Base-by-base conservation (phyloP, 2,329 filamentous ascomycete species). In the Fusarium pseudoanthophilum region DNA sequence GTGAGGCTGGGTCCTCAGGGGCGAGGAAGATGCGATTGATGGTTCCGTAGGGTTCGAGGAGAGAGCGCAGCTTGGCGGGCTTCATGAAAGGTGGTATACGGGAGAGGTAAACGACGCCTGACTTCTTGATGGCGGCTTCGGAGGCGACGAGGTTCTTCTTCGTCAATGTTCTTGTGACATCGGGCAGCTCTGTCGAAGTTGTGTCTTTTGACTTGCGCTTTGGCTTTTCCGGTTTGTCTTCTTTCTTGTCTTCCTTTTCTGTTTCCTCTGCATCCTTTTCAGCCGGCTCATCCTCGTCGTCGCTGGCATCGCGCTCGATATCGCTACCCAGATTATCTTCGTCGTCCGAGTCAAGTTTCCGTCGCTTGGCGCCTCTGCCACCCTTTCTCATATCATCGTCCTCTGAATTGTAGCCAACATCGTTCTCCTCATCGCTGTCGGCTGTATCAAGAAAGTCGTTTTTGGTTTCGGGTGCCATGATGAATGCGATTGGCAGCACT, bases 11-110 rank as follows among this genome's bases (percentile, higher is more conserved):
- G 78, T 94, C 91, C 82, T 96, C 93, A 18, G 93, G 93, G 0
- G 92, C 90, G 24, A 95, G 87, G 83, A 95, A 95, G 64, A 95
- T 91, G 76, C 93, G 91, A 78, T 93, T 93, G 78, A 95, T 89
- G 43, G 86, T 86, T 68, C 94, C 94, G 82, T 94, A 94, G 15
- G 91, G 92, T 69, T 91, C 87, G 60, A 96, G 89, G 20, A 95
- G 90, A 24, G 91, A 91, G 73, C 92, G 91, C 45, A 96, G 86
- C 79, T 95, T 95, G 58, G 87, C 85, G 11, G 93, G 93, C 78
- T 95, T 95, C 93, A 97, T 96, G 82, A 95, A 97, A 0, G 94
- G 94, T 8, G 94, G 94, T 71, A 96, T 90, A 67, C 94, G 91
- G 9, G 93, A 95, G 70, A 97, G 87, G 83, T 96, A 97, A 68